phyloP scores from a whole-genome alignment of 192 early-diverging fungal species.

The Umbelopsis isabellina region DNA sequence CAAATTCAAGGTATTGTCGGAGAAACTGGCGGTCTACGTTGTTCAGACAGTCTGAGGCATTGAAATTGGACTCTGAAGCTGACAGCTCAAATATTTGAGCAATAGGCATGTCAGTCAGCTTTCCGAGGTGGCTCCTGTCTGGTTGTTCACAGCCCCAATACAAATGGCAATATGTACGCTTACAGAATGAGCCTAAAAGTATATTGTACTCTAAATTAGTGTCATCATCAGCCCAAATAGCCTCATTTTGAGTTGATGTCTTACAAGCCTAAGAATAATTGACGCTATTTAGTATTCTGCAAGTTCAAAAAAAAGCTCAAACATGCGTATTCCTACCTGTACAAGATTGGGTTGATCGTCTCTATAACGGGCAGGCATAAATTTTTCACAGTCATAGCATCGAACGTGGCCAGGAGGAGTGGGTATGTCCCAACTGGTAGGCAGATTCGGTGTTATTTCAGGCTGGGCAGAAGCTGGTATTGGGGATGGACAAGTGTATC shows the following conservation, averaged over 20 bases:
- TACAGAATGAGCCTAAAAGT: constrained; percentile 13
- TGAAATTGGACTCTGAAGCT: constrained; percentile 6
- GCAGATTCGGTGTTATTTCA: not conserved
- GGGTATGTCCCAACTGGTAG: constrained; percentile 15
- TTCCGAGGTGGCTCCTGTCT: constrained; percentile 5
- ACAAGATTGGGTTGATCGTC: not conserved
- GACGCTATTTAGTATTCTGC: no score
- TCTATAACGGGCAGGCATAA: constrained; percentile 11
- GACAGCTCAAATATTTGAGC: constrained; percentile 9
- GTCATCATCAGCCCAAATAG: not conserved
- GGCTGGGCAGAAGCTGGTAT: not conserved
- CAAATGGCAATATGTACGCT: constrained; percentile 10
- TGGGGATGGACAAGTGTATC: not conserved
- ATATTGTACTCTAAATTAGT: not conserved
- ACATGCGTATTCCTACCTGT: not conserved
- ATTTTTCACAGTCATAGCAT: constrained; percentile 11
- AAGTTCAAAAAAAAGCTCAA: no score
- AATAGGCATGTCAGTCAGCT: not conserved
- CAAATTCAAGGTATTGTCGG: not conserved
- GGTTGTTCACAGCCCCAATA: constrained; percentile 19
- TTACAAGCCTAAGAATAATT: not conserved
- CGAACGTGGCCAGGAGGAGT: not conserved
- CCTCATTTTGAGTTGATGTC: not conserved
- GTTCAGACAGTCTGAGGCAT: constrained; percentile 11
- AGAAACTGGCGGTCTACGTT: constrained; percentile 10